phyloP scores from a whole-genome alignment of 352 stramenopile genomes.

The Albugo candida region DNA sequence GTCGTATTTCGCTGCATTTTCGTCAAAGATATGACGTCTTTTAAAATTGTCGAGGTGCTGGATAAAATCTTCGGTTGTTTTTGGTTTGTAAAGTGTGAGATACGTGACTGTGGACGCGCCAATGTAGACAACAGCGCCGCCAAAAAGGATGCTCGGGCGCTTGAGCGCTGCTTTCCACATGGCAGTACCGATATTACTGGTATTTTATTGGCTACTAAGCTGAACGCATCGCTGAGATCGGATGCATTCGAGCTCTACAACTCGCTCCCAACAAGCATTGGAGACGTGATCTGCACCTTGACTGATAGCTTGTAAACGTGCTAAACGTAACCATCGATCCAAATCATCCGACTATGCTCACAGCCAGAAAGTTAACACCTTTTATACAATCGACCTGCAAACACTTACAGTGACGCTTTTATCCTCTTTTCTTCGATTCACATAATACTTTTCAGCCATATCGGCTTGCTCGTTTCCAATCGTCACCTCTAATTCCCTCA shows the following conservation, averaged over 20 bases:
- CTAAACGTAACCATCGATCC: constrained; percentile 52
- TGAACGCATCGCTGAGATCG: constrained; percentile 13
- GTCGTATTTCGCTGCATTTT: constrained; percentile 55
- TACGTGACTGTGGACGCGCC: constrained; percentile 35
- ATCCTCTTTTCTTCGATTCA: constrained; percentile 40
- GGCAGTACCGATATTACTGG: too few species aligned
- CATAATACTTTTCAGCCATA: constrained; percentile 60
- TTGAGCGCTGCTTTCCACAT: constrained; percentile 4
- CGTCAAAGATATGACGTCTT: constrained; percentile 43
- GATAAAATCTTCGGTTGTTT: constrained; percentile 8
- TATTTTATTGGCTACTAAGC: too few species aligned
- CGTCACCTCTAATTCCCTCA: constrained; percentile 27
- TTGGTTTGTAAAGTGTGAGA: constrained; percentile 52
- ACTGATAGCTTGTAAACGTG: constrained; percentile 47
- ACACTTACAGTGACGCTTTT: constrained; percentile 52
- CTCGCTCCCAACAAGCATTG: constrained; percentile 26
- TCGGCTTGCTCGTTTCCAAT: constrained; percentile 61
- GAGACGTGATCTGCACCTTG: constrained; percentile 29
- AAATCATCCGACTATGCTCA: constrained; percentile 43
- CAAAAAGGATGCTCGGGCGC: constrained; percentile 29
- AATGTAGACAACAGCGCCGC: constrained; percentile 32
- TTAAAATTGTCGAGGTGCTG: constrained; percentile 23
- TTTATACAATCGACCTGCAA: background rate
- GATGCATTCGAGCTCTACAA: constrained; percentile 31
- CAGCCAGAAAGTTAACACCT: background rate